A percentile compares a stretch with the other conserved stretches of the same genome.
Conservation (phyloP, 176 grass and related monocot species). For the Carex scoparia region DNA sequence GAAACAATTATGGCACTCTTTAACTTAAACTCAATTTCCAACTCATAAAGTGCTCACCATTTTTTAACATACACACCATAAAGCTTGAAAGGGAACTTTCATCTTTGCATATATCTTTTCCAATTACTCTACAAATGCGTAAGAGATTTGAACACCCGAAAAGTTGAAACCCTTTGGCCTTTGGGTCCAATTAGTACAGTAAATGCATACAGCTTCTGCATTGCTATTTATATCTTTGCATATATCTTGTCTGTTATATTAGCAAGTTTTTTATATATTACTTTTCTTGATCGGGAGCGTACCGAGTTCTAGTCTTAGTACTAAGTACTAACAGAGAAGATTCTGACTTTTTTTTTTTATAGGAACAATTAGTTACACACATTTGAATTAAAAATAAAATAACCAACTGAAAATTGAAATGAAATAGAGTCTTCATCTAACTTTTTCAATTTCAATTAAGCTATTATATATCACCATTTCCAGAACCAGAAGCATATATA, state of each 20-base stretch:
- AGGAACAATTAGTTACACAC: background rate
- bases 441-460: background rate
- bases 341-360: background rate
- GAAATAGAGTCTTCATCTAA: background rate
- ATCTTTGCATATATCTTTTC: slow-evolving; percentile 10
- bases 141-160: background rate
- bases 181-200: background rate
- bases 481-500: background rate
- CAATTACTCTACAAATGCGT: slow-evolving; percentile 1
- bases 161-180: background rate
- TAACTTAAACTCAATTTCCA: slow-evolving; percentile 28
- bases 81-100: slow-evolving; percentile 29
- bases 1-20: slow-evolving; percentile 32
- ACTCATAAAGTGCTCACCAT: slow-evolving; percentile 33
- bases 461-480: background rate
- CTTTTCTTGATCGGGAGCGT: background rate
- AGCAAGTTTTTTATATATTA: background rate
- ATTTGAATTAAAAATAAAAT: background rate
- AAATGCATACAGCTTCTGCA: background rate
- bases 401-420: background rate
- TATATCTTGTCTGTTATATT: background rate
- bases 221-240: background rate
- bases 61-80: slow-evolving; percentile 24
- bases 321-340: background rate
- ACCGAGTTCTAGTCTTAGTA: background rate